Conservation (phyloP, 345 rosid species). For the Pugionium dolabratum region DNA sequence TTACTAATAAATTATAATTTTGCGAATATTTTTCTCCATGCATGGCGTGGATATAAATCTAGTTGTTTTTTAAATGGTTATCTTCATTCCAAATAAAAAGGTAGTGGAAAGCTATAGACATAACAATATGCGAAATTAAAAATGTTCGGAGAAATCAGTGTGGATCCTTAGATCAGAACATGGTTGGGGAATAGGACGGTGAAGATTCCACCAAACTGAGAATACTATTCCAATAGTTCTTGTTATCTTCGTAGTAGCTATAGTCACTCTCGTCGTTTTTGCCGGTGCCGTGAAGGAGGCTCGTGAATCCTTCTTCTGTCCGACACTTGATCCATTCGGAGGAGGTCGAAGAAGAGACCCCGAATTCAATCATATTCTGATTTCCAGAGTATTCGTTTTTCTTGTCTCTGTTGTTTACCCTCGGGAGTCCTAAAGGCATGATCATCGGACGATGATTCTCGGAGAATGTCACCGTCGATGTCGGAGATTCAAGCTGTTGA, state of each 20-base stretch:
- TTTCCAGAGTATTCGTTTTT: slow-evolving; percentile 26
- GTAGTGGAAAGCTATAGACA: slow-evolving; percentile 35
- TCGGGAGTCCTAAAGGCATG: slow-evolving; percentile 34
- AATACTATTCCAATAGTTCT: slow-evolving; percentile 94
- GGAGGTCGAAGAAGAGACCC: slow-evolving; percentile 50
- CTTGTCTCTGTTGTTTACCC: slow-evolving; percentile 10
- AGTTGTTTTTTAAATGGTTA: no score
- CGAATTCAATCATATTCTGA: slow-evolving; percentile 53
- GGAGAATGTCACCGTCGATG: slow-evolving; percentile 78
- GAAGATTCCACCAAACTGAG: slow-evolving; percentile 89
- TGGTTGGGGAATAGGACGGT: slow-evolving; percentile 73
- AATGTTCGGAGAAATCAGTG: slow-evolving; percentile 2
- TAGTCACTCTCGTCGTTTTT: slow-evolving; percentile 37
- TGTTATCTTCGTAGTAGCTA: slow-evolving; percentile 74
- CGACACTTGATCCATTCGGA: slow-evolving; percentile 34
- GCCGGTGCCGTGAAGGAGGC: slow-evolving; percentile 32
- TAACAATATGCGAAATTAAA: slow-evolving; percentile 20
- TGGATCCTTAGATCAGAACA: slow-evolving; percentile 41
- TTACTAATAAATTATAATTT: no score
- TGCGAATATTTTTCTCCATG: no score
- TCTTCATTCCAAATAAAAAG: neutral
- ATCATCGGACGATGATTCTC: slow-evolving; percentile 48
- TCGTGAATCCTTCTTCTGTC: slow-evolving; percentile 73
- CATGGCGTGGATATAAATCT: no score
- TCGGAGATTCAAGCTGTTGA: slow-evolving; percentile 75